Percentiles rank a stretch among this genome's conserved stretches.
Evolutionary conservation across 2,329 filamentous ascomycete genomes (phyloP).

Genomic region (Colletotrichum plurivorum): DNA sequence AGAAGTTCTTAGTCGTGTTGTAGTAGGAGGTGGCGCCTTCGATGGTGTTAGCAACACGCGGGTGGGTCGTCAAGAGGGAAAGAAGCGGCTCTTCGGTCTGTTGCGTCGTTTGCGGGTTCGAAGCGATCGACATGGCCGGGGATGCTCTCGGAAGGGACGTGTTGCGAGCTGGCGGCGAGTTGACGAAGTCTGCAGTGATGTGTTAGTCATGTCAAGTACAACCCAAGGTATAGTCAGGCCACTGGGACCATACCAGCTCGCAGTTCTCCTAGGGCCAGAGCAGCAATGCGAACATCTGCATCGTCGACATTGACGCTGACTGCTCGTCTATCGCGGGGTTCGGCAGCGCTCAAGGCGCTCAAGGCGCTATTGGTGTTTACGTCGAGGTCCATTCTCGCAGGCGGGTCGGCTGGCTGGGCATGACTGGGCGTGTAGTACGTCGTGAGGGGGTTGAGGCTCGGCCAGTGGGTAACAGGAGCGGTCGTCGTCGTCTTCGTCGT

Average conservation of each 20-base stretch:
- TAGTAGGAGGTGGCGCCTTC: slow-evolving; percentile 89
- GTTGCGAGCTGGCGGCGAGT: slow-evolving; percentile 68
- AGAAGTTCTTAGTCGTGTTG: slow-evolving; percentile 89
- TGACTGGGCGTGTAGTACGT: slow-evolving; percentile 63
- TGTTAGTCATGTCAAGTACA: neutral
- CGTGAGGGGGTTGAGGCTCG: slow-evolving; percentile 64
- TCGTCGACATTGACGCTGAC: slow-evolving; percentile 74
- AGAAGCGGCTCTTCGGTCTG: slow-evolving; percentile 81
- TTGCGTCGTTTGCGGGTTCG: slow-evolving; percentile 51
- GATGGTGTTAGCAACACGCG: slow-evolving; percentile 86
- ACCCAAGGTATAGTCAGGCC: slow-evolving; percentile 26
- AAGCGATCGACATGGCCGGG: slow-evolving; percentile 52
- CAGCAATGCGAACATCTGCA: slow-evolving; percentile 78
- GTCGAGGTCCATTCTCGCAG: slow-evolving; percentile 65
- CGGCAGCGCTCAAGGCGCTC: slow-evolving; percentile 52
- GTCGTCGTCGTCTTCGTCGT: slow-evolving; percentile 39
- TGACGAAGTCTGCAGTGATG: slow-evolving; percentile 71
- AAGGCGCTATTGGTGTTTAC: slow-evolving; percentile 55
- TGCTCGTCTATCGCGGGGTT: slow-evolving; percentile 62
- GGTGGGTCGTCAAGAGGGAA: slow-evolving; percentile 89
- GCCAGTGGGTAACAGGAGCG: slow-evolving; percentile 57
- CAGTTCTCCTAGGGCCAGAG: slow-evolving; percentile 82
- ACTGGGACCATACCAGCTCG: slow-evolving; percentile 72
- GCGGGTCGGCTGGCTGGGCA: slow-evolving; percentile 59
- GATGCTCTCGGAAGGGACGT: slow-evolving; percentile 56